Evolutionary conservation across 192 early-diverging fungal species (phyloP), one percentile per base, ranked within the genome.

Genomic region (Cetraspora pellucida): DNA sequence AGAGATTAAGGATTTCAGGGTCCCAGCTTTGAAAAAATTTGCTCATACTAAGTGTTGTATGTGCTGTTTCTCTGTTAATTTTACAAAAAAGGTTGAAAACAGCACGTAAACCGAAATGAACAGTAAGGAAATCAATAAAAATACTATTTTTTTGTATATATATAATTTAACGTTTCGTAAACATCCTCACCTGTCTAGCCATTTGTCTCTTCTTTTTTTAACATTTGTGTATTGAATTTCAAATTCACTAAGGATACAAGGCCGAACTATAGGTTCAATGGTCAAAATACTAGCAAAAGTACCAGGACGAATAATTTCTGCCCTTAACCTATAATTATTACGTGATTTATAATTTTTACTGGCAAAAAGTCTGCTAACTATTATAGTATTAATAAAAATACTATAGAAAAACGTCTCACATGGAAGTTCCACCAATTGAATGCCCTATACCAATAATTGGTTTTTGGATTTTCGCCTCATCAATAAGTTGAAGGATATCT

Each of bases 391-490:
- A 77, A 52, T 49, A 78, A 19, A 77, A 27, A n/a, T 31, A 3
- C 1, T 30, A n/a, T n/a, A n/a, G n/a, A n/a, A n/a, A n/a, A n/a
- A n/a, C n/a, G n/a, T n/a, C 76, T 57, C 69, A 82, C 80, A 72
- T 80, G 21, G 59, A 43, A 55, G 79, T 80, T 5, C 74, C 83
- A 14, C 80, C 84, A 72, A 87, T 84, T 77, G 84, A 89, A 80
- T 91, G 90, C 1, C 90, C 90, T 61, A 91, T 58, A 43, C 87
- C 88, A 50, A 88, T 70, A 44, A 90, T 28, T n/a, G 74, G 50
- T 14, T 76, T 75, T 37, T 78, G 66, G 52, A 87, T 61, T 3
- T 78, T 44, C 27, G 78, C 80, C 52, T 79, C 78, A 28, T 85
- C 83, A 9, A 10, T n/a, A n/a, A n/a, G n/a, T n/a, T n/a, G n/a